These are phyloP conservation scores for Penicillium sclerotigenum DNA, from an alignment of 2,329 filamentous ascomycete genomes.

Conservation along the genomic window DNA sequence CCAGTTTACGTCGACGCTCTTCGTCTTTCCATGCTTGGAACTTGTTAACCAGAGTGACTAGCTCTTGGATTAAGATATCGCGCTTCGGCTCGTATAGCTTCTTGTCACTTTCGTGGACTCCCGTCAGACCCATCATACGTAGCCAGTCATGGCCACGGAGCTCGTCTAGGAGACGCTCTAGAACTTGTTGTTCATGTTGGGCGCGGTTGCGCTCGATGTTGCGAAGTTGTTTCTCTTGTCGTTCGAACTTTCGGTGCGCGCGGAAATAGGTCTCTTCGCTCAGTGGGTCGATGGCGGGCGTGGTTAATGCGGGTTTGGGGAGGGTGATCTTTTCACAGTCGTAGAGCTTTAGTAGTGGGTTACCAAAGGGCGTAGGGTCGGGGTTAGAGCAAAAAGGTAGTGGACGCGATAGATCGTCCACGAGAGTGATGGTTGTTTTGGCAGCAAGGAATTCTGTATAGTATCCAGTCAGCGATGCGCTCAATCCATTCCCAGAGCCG, in stretches of 20 bases:
- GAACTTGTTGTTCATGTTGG: constrained; percentile 62
- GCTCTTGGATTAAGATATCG: constrained; percentile 78
- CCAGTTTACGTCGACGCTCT: constrained; percentile 76
- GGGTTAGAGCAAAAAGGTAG: constrained; percentile 22
- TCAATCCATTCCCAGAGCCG: background rate
- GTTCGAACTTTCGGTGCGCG: constrained; percentile 59
- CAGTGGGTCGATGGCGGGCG: constrained; percentile 51
- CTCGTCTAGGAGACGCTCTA: constrained; percentile 67
- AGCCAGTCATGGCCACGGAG: constrained; percentile 92
- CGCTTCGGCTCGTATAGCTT: constrained; percentile 84
- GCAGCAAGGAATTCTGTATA: constrained; percentile 65
- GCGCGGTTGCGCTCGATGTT: constrained; percentile 66
- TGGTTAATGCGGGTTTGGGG: constrained; percentile 5
- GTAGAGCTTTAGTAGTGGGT: constrained; percentile 39
- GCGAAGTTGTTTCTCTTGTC: constrained; percentile 65
- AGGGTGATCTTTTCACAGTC: constrained; percentile 34
- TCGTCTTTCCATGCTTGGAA: constrained; percentile 85
- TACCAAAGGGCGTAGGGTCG: constrained; percentile 32
- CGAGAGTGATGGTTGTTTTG: constrained; percentile 69
- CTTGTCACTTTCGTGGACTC: constrained; percentile 77
- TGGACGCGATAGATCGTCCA: constrained; percentile 54
- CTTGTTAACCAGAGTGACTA: constrained; percentile 77
- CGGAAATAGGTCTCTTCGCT: constrained; percentile 55
- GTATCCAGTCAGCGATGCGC: background rate
- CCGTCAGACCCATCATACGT: constrained; percentile 83